A percentile compares a stretch with the other conserved stretches of the same genome.
These are phyloP conservation scores for cucumber (Cucumis sativus) DNA, from an alignment of 306 rosid genomes.

Conservation along the genomic window DNA sequence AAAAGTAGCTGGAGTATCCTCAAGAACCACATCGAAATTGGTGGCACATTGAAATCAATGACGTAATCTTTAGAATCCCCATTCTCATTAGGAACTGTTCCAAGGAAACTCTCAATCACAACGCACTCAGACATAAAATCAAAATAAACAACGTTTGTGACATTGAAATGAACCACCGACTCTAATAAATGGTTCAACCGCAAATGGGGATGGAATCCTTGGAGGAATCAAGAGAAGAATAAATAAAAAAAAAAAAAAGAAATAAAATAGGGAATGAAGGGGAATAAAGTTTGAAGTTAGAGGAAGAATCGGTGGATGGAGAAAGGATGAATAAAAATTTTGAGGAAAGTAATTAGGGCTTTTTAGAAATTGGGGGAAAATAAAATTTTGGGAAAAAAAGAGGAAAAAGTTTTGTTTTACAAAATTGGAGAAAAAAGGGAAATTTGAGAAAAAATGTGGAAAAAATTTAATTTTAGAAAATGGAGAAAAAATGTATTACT, in stretches of 20 bases:
- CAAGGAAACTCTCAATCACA: conserved; percentile 31
- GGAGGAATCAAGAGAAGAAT: background rate
- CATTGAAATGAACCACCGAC: conserved; percentile 23
- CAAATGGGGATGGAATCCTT: background rate
- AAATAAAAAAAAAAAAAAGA: background rate
- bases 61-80: conserved; percentile 51
- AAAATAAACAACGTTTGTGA: conserved; percentile 26
- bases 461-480: too few species aligned
- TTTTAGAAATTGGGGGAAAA: too few species aligned
- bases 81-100: conserved; percentile 20
- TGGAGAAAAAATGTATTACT: too few species aligned
- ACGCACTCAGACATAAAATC: conserved; percentile 23
- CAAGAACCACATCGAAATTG: conserved; percentile 55
- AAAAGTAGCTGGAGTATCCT: conserved; percentile 66
- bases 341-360: too few species aligned
- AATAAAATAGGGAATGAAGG: too few species aligned
- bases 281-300: too few species aligned
- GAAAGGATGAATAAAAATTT: too few species aligned
- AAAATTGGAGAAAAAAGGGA: too few species aligned
- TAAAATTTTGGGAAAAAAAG: too few species aligned
- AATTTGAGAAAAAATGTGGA: too few species aligned
- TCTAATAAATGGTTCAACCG: background rate
- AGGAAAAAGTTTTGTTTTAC: too few species aligned
- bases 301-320: too few species aligned
- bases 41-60: conserved; percentile 59